Evolutionary conservation across 2,329 filamentous ascomycete species (phyloP).

Genomic region (Harringtonia lauricola): DNA sequence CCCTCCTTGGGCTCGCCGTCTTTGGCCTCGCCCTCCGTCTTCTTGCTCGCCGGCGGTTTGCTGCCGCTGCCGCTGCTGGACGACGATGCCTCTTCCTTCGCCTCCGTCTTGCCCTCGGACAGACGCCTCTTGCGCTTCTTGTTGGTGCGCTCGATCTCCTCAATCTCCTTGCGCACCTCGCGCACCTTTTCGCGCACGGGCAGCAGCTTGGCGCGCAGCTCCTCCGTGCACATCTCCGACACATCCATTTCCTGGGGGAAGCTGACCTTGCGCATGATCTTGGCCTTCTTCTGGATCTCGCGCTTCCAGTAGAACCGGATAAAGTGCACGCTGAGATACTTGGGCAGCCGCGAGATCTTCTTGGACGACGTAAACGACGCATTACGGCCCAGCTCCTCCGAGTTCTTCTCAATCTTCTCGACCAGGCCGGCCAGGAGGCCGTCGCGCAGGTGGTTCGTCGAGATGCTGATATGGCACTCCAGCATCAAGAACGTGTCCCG

Average conservation of each 20-base stretch:
- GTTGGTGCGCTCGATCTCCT: conserved; percentile 81
- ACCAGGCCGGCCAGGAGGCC: conserved; percentile 72
- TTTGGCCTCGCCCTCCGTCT: neutral
- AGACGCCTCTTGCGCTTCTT: conserved; percentile 73
- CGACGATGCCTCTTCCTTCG: conserved; percentile 1
- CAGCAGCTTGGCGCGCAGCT: conserved; percentile 69
- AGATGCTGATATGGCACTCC: conserved; percentile 84
- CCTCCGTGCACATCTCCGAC: conserved; percentile 90
- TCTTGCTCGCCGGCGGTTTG: no score
- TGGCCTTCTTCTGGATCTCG: conserved; percentile 94
- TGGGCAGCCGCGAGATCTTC: conserved; percentile 80
- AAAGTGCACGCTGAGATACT: conserved; percentile 94
- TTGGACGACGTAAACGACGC: conserved; percentile 82
- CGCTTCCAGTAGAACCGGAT: conserved; percentile 97
- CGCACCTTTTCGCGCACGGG: conserved; percentile 95
- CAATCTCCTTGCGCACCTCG: conserved; percentile 87
- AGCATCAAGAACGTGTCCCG: conserved; percentile 81
- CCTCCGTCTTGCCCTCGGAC: conserved; percentile 29
- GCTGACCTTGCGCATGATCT: conserved; percentile 98
- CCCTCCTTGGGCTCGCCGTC: neutral
- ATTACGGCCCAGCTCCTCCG: conserved; percentile 64
- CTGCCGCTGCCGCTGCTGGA: no score
- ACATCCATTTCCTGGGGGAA: conserved; percentile 90
- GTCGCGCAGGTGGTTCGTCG: conserved; percentile 83
- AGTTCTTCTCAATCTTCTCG: conserved; percentile 87